Base-by-base conservation (phyloP, 371 early-diverging fungal genomes). In the Coemansia sp. region DNA sequence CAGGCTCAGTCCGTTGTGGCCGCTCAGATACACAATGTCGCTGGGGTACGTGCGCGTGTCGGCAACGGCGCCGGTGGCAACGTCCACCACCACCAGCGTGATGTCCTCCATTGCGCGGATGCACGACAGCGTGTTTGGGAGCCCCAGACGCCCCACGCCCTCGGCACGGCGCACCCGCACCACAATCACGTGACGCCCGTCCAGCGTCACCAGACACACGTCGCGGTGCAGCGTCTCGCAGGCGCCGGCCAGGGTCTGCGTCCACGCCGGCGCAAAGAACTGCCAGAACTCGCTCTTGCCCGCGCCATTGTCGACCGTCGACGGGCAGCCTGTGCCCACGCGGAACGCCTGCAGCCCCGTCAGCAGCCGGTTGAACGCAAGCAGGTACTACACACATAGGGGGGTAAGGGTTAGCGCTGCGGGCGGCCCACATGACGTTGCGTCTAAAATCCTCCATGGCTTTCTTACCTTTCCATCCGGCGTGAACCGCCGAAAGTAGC, bases 401-500 rank as follows among this genome's bases (percentile, higher is more conserved):
- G 26, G 26, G 26, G 26, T 26, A 26, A 26, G 26, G 26, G 26
- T 26, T 26, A 26, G 26, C 26, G 26, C 26, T 26, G 26, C 26
- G 26, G 26, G 26, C 26, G 26, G 26, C 26, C 26, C 26, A 26
- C 26, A 26, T 26, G 26, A 26, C 26, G 26, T 1, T 26, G 26
- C 26, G 26, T 26, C 26, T 26, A 26, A 26, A 26, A 26, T 26
- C 26, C 26, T 26, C 26, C 26, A 26, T 26, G 26, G 26, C 26
- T 26, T 26, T 26, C 26, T 26, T 73, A 74, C 76, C 58, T 74
- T 66, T 35, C 79, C 79, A 48, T 79, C 79, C 0, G 79, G 80
- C 2, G 79, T 67, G 55, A 79, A 79, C 50, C 79, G 70, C 26
- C 76, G 66, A 34, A 75, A 79, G 55, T 59, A 52, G 57, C 74